Conservation (phyloP, 192 early-diverging fungal genomes). For the Coemansia pectinata region DNA sequence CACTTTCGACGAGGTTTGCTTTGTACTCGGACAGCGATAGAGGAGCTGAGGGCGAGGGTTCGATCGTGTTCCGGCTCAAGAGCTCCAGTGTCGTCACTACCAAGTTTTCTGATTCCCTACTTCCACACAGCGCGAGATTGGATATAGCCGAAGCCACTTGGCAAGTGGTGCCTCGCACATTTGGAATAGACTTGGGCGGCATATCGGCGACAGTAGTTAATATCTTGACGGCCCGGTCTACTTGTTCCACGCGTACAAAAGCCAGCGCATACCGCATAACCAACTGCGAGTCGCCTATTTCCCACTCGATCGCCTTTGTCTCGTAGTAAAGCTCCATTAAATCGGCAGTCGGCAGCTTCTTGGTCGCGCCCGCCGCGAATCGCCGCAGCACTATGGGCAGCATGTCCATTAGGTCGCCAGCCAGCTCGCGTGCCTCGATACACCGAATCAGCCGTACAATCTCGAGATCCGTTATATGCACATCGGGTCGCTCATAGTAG, state of each 20-base stretch:
- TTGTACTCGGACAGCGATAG: background rate
- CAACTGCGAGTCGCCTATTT: constrained; percentile 13
- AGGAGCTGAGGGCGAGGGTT: background rate
- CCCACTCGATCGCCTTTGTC: background rate
- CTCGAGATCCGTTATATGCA: constrained; percentile 25
- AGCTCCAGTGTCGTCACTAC: background rate
- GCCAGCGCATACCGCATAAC: constrained; percentile 28
- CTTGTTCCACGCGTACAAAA: constrained; percentile 9
- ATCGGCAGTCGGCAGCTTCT: background rate
- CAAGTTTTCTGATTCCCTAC: background rate
- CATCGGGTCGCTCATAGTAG: constrained; percentile 8
- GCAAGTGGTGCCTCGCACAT: background rate
- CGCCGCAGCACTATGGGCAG: constrained; percentile 30
- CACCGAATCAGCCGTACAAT: constrained; percentile 23
- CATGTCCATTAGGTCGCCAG: constrained; percentile 22
- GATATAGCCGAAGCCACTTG: constrained; percentile 1
- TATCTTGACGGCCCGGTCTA: constrained; percentile 7
- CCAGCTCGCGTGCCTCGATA: constrained; percentile 14
- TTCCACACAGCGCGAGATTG: background rate
- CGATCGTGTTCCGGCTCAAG: constrained; percentile 10
- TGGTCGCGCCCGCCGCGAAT: background rate
- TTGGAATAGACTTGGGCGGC: constrained; percentile 17
- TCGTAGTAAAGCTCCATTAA: constrained; percentile 17
- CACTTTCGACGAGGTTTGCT: background rate
- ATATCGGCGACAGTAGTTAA: constrained; percentile 22